Base-by-base conservation (phyloP, 2,329 filamentous ascomycete genomes). In the Epichloe gansuensis region DNA sequence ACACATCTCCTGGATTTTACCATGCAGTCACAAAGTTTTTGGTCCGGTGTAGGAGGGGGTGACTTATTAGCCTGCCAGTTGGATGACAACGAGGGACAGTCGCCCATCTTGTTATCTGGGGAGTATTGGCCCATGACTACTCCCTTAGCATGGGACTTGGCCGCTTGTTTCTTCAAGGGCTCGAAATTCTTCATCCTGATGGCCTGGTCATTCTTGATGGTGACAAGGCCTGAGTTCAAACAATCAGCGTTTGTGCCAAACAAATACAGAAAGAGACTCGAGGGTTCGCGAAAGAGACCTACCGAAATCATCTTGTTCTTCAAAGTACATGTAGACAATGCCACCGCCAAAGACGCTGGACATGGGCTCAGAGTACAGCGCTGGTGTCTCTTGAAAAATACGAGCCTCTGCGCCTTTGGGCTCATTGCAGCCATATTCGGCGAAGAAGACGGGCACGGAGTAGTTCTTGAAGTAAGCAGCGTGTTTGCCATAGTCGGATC, bases 311-410 rank as follows among this genome's bases (percentile, higher is more conserved):
- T 97, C 97, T 49, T 64, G 72, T 69, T 95, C 91, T 75, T 95
- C 79, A 75, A 90, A 91, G 76, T 93, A 98, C 89, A 95, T 95
- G 80, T 97, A 98, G 67, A 97, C 90, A 60, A 98, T 95, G 72
- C 91, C 93, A 62, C 93, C 93, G 53, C 88, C 94, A 82, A 93
- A 93, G 64, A 95, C 88, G 9, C 71, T 69, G 28, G 82, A 86
- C 93, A 98, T 98, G 56, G 89, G 67, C 54, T 76, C 66, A 51
- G 84, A 82, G 72, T 87, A 98, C 8, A 98, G 81, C 51, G 86
- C 85, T 46, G 72, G 75, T 43, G 95, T 91, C 69, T 98, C 94
- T 55, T 86, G 81, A 73, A 95, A 98, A 56, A 78, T 77, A 72
- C 93, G 88, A 56, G 79, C 81, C 43, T 77, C 75, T 37, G 76